These are phyloP conservation scores for Podospora conica DNA, from an alignment of 495 filamentous ascomycete species.

Conservation along the genomic window DNA sequence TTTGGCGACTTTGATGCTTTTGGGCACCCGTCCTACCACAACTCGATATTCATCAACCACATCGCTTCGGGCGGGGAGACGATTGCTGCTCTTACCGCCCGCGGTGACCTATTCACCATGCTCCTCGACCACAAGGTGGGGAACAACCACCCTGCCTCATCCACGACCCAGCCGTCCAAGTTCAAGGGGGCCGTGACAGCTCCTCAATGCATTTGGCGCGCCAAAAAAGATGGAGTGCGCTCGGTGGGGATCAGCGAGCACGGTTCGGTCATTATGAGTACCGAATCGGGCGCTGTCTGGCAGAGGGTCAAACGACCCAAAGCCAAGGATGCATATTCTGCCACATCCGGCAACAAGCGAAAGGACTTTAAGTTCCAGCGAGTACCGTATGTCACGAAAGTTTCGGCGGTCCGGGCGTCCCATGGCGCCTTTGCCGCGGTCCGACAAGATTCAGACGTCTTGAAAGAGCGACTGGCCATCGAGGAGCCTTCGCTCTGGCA, in stretches of 20 bases:
- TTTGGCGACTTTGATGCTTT: conserved; percentile 62
- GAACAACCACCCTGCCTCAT: conserved; percentile 51
- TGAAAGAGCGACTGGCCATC: conserved; percentile 64
- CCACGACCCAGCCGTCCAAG: conserved; percentile 85
- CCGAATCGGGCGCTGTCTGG: conserved; percentile 88
- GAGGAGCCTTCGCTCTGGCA: conserved; percentile 61
- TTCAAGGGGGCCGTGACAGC: conserved; percentile 68
- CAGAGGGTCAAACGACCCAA: conserved; percentile 72
- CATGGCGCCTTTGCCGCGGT: conserved; percentile 87
- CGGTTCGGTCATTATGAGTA: conserved; percentile 92
- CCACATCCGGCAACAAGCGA: conserved; percentile 47
- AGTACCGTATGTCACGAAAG: conserved; percentile 77
- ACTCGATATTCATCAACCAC: conserved; percentile 62
- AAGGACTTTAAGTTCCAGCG: conserved; percentile 92
- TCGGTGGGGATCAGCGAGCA: conserved; percentile 88
- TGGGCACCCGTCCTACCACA: conserved; percentile 60
- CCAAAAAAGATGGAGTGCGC: conserved; percentile 71
- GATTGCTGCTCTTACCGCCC: conserved; percentile 75
- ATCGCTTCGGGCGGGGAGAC: conserved; percentile 81
- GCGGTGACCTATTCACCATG: conserved; percentile 82
- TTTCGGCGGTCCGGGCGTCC: conserved; percentile 77
- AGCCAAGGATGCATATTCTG: conserved; percentile 61
- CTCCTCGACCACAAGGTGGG: conserved; percentile 61
- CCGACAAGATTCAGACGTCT: conserved; percentile 78
- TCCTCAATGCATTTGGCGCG: conserved; percentile 79